These are phyloP conservation scores for Tetracentron sinense DNA, from an alignment of 164 flowering plant genomes.

Conservation along the genomic window DNA sequence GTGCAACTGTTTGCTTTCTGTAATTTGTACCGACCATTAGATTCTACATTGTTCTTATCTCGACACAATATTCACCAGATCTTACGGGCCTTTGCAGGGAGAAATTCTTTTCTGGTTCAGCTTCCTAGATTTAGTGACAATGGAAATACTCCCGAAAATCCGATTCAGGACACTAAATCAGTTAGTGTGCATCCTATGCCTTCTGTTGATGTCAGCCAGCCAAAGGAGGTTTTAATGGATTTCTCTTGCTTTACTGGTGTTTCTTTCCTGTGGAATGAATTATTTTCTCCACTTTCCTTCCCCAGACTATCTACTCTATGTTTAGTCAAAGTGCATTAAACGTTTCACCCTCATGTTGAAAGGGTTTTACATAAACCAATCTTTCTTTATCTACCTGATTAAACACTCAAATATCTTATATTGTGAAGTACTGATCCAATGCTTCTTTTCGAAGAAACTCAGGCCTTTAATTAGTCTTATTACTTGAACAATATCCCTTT, in stretches of 20 bases:
- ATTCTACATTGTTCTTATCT: constrained; percentile 1
- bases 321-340: neutral
- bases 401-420: neutral
- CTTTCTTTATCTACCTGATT: neutral
- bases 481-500: neutral
- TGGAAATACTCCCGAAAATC: constrained; percentile 31
- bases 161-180: constrained; percentile 24
- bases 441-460: neutral
- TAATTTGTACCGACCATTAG: neutral
- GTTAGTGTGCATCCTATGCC: constrained; percentile 47
- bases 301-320: neutral
- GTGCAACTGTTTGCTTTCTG: neutral
- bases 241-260: neutral
- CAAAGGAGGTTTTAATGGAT: constrained; percentile 29
- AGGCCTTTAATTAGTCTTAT: neutral
- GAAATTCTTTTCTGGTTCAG: constrained; percentile 38
- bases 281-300: neutral
- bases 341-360: neutral
- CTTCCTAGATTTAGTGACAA: constrained; percentile 35
- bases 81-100: constrained; percentile 38
- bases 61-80: constrained; percentile 1
- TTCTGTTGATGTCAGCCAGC: constrained; percentile 24
- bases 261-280: neutral
- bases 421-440: neutral
- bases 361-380: neutral